phyloP scores from a whole-genome alignment of 129 eudicot species.

The Chrysanthemum lavandulifolium region DNA sequence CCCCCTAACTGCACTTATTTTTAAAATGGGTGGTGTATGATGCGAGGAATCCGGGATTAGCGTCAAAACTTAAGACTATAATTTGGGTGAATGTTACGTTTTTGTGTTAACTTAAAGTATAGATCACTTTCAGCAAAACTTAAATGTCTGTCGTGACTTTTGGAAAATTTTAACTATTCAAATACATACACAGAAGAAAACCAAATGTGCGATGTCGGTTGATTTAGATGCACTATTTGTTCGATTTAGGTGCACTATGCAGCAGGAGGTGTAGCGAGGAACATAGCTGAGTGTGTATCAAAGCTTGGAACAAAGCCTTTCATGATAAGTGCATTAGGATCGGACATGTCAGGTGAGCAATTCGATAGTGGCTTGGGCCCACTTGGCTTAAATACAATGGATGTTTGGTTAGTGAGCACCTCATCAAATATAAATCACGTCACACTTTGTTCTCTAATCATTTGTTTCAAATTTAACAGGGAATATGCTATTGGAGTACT shows the following conservation, averaged over 20 bases:
- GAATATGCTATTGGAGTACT: slow-evolving; percentile 64
- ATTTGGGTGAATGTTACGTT: no score
- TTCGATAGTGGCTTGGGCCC: not conserved
- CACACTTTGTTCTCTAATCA: not conserved
- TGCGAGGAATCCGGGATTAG: no score
- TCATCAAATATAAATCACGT: no score
- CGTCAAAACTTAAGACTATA: no score
- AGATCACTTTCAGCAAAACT: not conserved
- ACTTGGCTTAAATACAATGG: not conserved
- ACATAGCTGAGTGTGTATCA: slow-evolving; percentile 85
- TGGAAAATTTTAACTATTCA: not conserved
- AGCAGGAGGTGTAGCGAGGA: slow-evolving; percentile 94
- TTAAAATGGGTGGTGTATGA: not conserved
- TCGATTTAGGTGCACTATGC: slow-evolving; percentile 58
- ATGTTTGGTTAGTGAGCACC: no score
- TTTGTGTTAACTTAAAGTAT: not conserved
- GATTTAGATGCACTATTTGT: not conserved
- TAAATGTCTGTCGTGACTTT: not conserved
- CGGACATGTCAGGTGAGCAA: slow-evolving; percentile 76
- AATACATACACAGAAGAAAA: not conserved
- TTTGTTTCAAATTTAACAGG: slow-evolving; percentile 37
- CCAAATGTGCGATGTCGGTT: not conserved
- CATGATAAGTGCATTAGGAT: slow-evolving; percentile 89
- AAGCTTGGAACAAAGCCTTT: slow-evolving; percentile 80
- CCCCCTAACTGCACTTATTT: not conserved